These are phyloP conservation scores for Tetratostichococcus sp. DNA, from an alignment of 139 green algal species.

Conservation along the genomic window DNA sequence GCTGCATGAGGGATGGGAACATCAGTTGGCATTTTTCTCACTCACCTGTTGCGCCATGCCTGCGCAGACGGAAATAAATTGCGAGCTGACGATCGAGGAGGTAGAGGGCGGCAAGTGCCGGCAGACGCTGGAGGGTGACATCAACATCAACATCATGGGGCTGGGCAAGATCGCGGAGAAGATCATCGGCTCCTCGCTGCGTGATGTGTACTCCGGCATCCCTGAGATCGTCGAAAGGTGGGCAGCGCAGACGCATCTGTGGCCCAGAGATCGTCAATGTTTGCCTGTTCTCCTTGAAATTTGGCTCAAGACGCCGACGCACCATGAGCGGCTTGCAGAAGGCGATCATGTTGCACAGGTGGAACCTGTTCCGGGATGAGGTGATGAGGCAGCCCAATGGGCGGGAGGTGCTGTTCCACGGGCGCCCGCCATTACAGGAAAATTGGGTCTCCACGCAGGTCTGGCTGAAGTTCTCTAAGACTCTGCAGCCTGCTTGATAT, in stretches of 20 bases:
- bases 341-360: conserved; percentile 11
- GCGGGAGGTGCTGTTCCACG: conserved; percentile 27
- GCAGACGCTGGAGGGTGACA: conserved; percentile 8
- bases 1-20: too few species aligned
- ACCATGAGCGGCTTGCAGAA: too few species aligned
- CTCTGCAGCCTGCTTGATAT: too few species aligned
- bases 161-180: conserved; percentile 24
- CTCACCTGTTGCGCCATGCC: background rate
- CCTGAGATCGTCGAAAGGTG: conserved; percentile 26
- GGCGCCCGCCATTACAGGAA: conserved; percentile 22
- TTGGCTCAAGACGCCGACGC: too few species aligned
- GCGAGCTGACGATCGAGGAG: conserved; percentile 25
- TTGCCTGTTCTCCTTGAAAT: too few species aligned
- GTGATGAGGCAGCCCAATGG: conserved; percentile 14
- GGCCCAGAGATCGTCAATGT: background rate
- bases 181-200: conserved; percentile 27
- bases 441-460: background rate
- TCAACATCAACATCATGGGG: conserved; percentile 1
- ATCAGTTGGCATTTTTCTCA: too few species aligned
- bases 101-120: conserved; percentile 21
- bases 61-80: background rate
- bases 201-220: conserved; percentile 26
- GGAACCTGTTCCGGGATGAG: conserved; percentile 26
- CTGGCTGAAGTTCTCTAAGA: too few species aligned
- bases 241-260: background rate